A percentile compares a stretch with the other conserved stretches of the same genome.
Conservation (phyloP, 345 rosid species). For the Eucalyptus pauciflora region DNA sequence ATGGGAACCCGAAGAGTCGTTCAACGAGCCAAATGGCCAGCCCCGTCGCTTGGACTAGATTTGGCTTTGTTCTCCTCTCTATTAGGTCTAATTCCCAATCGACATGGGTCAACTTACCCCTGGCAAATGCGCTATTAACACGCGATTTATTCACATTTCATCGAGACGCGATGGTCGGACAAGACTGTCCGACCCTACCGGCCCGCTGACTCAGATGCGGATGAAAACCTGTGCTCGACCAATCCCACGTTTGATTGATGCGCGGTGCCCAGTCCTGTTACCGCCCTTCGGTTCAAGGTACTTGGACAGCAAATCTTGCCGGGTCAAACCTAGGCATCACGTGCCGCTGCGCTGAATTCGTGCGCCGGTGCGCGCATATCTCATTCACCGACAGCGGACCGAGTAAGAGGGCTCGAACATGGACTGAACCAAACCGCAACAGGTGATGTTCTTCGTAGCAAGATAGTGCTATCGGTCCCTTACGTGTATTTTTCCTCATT, state of each 20-base stretch:
- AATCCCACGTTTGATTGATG: neutral
- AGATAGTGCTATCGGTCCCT: too few relatives aligned
- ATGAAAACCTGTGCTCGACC: neutral
- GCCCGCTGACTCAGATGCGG: neutral
- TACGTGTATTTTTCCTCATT: neutral
- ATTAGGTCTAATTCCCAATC: neutral
- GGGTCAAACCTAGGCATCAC: neutral
- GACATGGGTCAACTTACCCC: too few relatives aligned
- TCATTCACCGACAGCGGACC: neutral
- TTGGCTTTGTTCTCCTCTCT: neutral
- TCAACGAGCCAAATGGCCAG: neutral
- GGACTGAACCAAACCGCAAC: neutral
- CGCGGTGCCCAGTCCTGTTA: neutral
- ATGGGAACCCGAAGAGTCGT: neutral
- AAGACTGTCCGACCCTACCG: neutral
- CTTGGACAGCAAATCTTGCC: neutral
- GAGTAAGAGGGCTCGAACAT: neutral
- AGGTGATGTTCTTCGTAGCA: too few relatives aligned
- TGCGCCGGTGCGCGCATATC: neutral
- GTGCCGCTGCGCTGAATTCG: neutral
- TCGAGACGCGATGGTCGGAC: too few relatives aligned
- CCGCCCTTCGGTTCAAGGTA: neutral
- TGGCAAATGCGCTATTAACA: too few relatives aligned
- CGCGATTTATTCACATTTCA: too few relatives aligned
- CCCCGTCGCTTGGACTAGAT: neutral